Evolutionary conservation across 192 early-diverging fungal species (phyloP), one percentile per base, ranked within the genome.

Genomic region (Coemansia sp.): DNA sequence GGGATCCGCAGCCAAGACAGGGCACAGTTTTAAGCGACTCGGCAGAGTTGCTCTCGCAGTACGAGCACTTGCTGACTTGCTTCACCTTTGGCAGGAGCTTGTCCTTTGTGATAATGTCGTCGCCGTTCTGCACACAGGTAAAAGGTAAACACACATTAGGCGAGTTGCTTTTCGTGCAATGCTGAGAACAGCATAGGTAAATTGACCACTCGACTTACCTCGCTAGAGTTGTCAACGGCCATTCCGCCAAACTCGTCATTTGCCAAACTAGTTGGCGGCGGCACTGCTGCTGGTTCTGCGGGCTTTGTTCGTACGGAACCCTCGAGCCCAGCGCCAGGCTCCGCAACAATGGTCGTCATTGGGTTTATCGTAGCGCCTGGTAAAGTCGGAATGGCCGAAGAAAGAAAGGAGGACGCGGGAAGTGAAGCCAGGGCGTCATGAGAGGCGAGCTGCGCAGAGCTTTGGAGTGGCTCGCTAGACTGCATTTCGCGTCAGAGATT

Each of bases 11-110:
- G 22, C 40, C 71, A 32, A 80, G 64, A 32, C 77, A 80, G 11
- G 77, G 77, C 37, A 80, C 77, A 3, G 77, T 80, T 43, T 80
- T 80, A 34, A 80, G 67, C 53, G 77, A 80, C 65, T 80, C 77
- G 44, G 71, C 77, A 26, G 77, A 80, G 70, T 80, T 80, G 44
- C 33, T 38, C 58, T 80, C 67, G 68, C 77, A 80, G 54, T 80
- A 80, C 37, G 63, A 70, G 67, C 77, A 80, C 58, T 67, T 70
- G 67, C 77, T 74, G 40, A 80, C 77, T 52, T 80, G 77, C 64
- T 80, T 80, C 32, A 74, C 64, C 48, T 80, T 80, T 50, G 77
- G 77, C 46, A 80, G 53, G 32, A 80, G 62, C 70, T 60, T 67
- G 41, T 80, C 77, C 58, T 80, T 80, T 60, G 72, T 67, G 7